These are phyloP conservation scores for Penicillium glabrum DNA, from an alignment of 2,329 filamentous ascomycete genomes.

Conservation along the genomic window DNA sequence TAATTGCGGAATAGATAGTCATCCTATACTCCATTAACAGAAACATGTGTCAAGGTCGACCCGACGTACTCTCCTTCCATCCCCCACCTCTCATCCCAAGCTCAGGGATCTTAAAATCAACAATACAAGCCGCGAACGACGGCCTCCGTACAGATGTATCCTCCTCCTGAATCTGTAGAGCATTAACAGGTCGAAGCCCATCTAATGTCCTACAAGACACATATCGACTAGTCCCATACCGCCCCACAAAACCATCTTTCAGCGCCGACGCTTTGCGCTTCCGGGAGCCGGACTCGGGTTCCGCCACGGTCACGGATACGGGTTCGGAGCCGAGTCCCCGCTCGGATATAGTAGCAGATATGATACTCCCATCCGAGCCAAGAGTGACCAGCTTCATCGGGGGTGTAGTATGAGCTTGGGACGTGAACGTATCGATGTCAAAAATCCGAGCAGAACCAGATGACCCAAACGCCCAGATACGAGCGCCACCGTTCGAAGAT, in stretches of 20 bases:
- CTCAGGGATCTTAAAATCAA: conserved; percentile 37
- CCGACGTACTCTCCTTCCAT: conserved; percentile 12
- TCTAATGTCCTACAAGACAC: conserved; percentile 3
- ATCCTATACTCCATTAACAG: not conserved
- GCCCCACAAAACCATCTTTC: conserved; percentile 23
- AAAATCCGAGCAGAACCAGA: conserved; percentile 48
- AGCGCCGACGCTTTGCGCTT: conserved; percentile 29
- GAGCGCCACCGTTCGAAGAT: conserved; percentile 41
- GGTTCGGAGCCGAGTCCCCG: conserved; percentile 3
- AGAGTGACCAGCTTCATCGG: conserved; percentile 26
- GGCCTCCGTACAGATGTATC: conserved; percentile 20
- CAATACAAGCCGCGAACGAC: conserved; percentile 38
- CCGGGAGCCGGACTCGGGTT: conserved; percentile 12
- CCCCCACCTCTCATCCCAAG: conserved; percentile 22
- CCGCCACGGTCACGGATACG: not conserved
- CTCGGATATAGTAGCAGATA: conserved; percentile 17
- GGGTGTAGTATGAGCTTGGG: conserved; percentile 14
- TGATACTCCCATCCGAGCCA: conserved; percentile 27
- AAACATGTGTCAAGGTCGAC: not conserved
- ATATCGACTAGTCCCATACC: conserved; percentile 20
- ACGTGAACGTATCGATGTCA: conserved; percentile 42
- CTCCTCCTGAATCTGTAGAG: not conserved
- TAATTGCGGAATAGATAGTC: not conserved
- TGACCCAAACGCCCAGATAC: conserved; percentile 54
- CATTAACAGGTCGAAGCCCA: conserved; percentile 4